Evolutionary conservation across 192 early-diverging fungal species (phyloP), one percentile per base, ranked within the genome.

Genomic region (Backusella tarrabulga): DNA sequence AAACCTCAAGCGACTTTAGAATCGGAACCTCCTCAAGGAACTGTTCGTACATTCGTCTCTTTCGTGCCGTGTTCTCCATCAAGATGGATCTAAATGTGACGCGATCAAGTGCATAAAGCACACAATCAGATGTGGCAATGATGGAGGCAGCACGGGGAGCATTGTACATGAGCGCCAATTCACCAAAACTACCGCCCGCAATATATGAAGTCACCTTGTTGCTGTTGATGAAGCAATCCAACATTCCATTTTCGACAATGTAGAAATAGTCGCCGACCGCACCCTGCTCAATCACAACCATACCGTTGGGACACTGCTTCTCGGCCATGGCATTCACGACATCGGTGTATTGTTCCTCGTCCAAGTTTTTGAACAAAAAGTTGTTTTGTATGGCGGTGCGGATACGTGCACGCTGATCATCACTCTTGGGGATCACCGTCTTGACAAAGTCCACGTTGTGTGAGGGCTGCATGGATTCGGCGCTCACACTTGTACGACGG

Each of bases 81-180:
- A 99, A 84, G 77, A 99, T 95, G 41, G 93, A 85, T 69, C 97
- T 93, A 89, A 99, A 99, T 0, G 98, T 97, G 34, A 99, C 93
- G 73, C 98, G 95, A 85, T 99, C 98, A 71, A 99, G 83, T 9
- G 98, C 98, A 96, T 97, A 99, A 71, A 99, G 87, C 34, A 95
- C 92, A 38, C 91, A 85, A 41, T 96, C 93, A 8, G 90, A 89
- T 1, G 95, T 97, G 1, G 95, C 92, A 4, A 86, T 85, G 29
- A 99, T 93, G 3, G 97, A 97, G 50, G 98, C 98, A 2, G 98
- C 98, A 63, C 98, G 92, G 9, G 98, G 98, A 8, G 96, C 97
- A 78, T 98, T 98, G 85, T 99, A 99, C 98, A 99, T 99, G 14
- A 99, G 88, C 29, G 98, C 98, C 73, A 99, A 88, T 87, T 99